Evolutionary conservation across 768 basidiomycete species (phyloP), one percentile per base, ranked within the genome.

Genomic region (Calocybe gangraenosa): DNA sequence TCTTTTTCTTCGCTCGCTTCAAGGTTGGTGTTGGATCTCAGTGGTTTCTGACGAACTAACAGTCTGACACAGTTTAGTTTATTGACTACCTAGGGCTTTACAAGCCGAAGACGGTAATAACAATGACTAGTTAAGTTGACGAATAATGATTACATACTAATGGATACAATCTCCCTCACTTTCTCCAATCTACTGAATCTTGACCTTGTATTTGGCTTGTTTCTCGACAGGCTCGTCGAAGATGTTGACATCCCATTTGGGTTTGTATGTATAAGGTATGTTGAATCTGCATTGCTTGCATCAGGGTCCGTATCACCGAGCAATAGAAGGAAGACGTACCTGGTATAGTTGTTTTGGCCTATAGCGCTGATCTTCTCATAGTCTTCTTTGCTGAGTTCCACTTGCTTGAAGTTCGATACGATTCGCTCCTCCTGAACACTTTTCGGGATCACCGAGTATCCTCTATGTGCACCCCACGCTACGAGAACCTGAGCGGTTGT

Each of bases 401-500:
- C 73, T 58, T 90, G 82, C 66, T 86, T 61, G 70, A 89, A 88
- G 71, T 92, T 91, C 49, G 81, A 82, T 42, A 71, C 60, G 65
- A 90, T 84, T 32, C 86, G 84, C 3, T 69, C 78, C 57, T 83
- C 71, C 46, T 82, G 71, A 20, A 90, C 86, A 44, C 79, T 82
- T 75, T 93, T 92, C 14, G 91, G 91, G 56, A 92, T 89, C 50
- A 92, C 84, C 7, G 81, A 82, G 63, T 81, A 84, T 10, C 89
- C 91, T 33, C 88, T 76, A 54, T 81, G 61, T 30, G 65, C 76
- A 10, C 80, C 84, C 89, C 89, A 94, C 0, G 88, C 87, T 49
- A 95, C 67, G 44, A 93, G 73, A 30, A 93, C 84, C 62, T 93
- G 87, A 0, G 89, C 91, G 2, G 87, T 68, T 1, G 84, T 83